Conservation (phyloP, 2,329 filamentous ascomycete genomes). For the Trichoderma lentiforme region DNA sequence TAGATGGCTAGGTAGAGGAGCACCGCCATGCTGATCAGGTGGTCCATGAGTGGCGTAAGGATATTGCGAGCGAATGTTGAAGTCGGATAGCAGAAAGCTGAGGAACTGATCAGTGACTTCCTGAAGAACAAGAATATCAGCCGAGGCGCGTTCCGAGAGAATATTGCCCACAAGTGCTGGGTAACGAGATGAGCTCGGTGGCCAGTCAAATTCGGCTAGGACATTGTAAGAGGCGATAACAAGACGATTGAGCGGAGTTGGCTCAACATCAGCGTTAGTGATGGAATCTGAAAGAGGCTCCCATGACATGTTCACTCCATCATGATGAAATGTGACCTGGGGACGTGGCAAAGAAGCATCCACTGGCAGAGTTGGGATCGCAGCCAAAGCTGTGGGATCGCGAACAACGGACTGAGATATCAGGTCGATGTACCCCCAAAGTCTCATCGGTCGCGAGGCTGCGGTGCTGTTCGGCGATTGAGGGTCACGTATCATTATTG, state of each 20-base stretch:
- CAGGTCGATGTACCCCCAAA: slow-evolving; percentile 51
- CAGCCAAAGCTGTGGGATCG: not conserved
- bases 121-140: slow-evolving; percentile 54
- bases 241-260: slow-evolving; percentile 21
- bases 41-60: slow-evolving; percentile 57
- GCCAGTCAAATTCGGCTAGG: slow-evolving; percentile 48
- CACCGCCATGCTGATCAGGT: slow-evolving; percentile 48
- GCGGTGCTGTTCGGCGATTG: slow-evolving; percentile 27
- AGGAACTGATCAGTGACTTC: slow-evolving; percentile 66
- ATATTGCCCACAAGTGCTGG: slow-evolving; percentile 43
- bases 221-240: slow-evolving; percentile 53
- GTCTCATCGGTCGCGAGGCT: slow-evolving; percentile 48
- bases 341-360: not conserved
- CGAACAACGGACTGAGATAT: slow-evolving; percentile 14
- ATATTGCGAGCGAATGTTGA: slow-evolving; percentile 46
- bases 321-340: not conserved
- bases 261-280: not conserved
- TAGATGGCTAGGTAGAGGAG: slow-evolving; percentile 56
- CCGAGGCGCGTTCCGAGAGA: slow-evolving; percentile 38
- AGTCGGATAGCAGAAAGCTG: slow-evolving; percentile 48
- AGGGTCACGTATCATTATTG: slow-evolving; percentile 50
- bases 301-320: not conserved
- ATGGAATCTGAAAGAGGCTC: not conserved
- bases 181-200: slow-evolving; percentile 42
- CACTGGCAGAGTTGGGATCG: not conserved